Conservation (phyloP, 495 filamentous ascomycete species). For the Mycothermus thermophilus region DNA sequence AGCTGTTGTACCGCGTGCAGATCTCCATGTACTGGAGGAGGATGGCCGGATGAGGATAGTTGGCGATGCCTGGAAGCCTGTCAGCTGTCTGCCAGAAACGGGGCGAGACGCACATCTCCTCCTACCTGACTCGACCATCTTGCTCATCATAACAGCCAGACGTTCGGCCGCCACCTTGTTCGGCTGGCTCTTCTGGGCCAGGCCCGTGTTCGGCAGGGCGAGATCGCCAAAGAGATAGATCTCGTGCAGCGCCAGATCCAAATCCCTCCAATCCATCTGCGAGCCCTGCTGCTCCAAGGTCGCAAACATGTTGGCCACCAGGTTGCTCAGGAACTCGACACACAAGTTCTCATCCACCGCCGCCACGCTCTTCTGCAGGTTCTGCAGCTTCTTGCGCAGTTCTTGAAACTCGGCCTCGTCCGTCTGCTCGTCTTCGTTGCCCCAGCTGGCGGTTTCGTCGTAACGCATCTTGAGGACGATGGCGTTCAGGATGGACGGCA, state of each 20-base stretch:
- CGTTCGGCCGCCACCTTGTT: slow-evolving; percentile 59
- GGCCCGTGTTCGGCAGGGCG: slow-evolving; percentile 66
- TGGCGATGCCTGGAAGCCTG: slow-evolving; percentile 50
- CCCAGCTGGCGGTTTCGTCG: slow-evolving; percentile 89
- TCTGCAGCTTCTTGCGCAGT: slow-evolving; percentile 72
- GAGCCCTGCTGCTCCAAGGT: slow-evolving; percentile 53
- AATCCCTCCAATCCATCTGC: slow-evolving; percentile 81
- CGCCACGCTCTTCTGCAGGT: slow-evolving; percentile 80
- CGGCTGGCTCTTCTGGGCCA: slow-evolving; percentile 70
- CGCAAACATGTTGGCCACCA: slow-evolving; percentile 72
- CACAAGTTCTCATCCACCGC: slow-evolving; percentile 73
- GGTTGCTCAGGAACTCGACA: slow-evolving; percentile 65
- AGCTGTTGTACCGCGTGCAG: slow-evolving; percentile 81
- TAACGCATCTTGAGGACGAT: slow-evolving; percentile 93
- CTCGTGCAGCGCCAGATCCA: slow-evolving; percentile 92
- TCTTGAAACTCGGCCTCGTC: slow-evolving; percentile 99
- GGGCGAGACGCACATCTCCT: background rate
- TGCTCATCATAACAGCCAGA: slow-evolving; percentile 77
- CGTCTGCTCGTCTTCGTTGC: slow-evolving; percentile 82
- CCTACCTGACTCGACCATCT: slow-evolving; percentile 86
- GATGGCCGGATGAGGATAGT: slow-evolving; percentile 77
- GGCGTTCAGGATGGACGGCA: slow-evolving; percentile 76
- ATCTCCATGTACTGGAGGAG: slow-evolving; percentile 97
- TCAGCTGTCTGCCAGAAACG: slow-evolving; percentile 4
- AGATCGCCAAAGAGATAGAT: slow-evolving; percentile 95